A percentile compares a stretch with the other conserved stretches of the same genome.
phyloP scores from a whole-genome alignment of 2,329 filamentous ascomycete genomes.

The Ceratocystis harringtonii region DNA sequence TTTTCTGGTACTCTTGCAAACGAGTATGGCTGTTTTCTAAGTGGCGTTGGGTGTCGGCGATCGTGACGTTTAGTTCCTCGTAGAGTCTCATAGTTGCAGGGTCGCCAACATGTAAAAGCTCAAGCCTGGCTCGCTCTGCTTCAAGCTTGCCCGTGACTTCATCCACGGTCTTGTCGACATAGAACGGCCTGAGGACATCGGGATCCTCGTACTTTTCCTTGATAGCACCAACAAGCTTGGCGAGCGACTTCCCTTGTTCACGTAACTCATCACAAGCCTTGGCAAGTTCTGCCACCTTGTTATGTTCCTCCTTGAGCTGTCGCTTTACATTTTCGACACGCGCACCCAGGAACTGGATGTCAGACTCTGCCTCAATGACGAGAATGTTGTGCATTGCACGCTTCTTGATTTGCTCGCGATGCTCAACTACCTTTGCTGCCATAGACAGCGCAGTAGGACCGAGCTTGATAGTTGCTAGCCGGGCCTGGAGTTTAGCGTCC shows the following conservation, averaged over 20 bases:
- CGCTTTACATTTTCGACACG: conserved; percentile 47
- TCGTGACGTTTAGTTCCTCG: conserved; percentile 58
- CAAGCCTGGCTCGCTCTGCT: conserved; percentile 58
- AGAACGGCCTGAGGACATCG: conserved; percentile 31
- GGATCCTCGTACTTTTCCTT: conserved; percentile 26
- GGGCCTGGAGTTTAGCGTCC: conserved; percentile 4
- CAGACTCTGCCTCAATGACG: conserved; percentile 68
- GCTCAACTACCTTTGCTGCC: conserved; percentile 6
- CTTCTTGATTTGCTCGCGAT: conserved; percentile 12
- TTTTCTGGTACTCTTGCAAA: conserved; percentile 38
- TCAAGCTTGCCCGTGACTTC: conserved; percentile 59
- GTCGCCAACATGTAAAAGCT: conserved; percentile 66
- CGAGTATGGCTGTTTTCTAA: conserved; percentile 40
- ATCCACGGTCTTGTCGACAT: conserved; percentile 39
- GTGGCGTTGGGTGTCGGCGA: conserved; percentile 33
- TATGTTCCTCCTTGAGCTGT: conserved; percentile 33
- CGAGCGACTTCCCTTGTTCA: conserved; percentile 26
- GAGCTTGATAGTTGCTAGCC: conserved; percentile 7
- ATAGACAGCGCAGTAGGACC: neutral
- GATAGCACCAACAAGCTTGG: conserved; percentile 6
- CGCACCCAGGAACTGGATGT: conserved; percentile 51
- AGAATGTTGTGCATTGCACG: conserved; percentile 37
- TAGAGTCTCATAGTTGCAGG: conserved; percentile 62
- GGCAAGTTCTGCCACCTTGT: conserved; percentile 26
- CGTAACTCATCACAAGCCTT: conserved; percentile 27